Base-by-base conservation (phyloP, 768 basidiomycete species). In the Leccinum aurantiacum region DNA sequence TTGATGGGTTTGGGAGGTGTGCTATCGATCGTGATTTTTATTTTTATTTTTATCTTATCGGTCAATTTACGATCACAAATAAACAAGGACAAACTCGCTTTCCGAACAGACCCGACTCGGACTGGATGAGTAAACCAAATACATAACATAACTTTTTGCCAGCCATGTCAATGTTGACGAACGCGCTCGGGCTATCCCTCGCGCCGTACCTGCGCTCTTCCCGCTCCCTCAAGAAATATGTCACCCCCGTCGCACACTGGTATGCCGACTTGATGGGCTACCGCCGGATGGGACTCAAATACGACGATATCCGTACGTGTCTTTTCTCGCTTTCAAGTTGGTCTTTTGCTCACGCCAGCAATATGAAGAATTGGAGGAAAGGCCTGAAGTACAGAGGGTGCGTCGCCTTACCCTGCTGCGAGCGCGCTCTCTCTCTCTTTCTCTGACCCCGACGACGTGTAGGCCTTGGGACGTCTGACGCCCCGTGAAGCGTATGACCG, bases 291-390 rank as follows among this genome's bases (percentile, higher is more conserved):
- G 96, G 96, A 65, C 84, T 98, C 77, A 86, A 83, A 70, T 95
- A 97, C 74, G 96, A 99, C 74, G 96, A 99, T 82, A 85, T 99
- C 70, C 80, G 92, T 94, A 66, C 75, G 92, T 84, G 63, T 54
- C 3, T 35, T 9, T n/a, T n/a, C 17, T 44, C 66, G 58, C 58
- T 52, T 56, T 58, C 44, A 2, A 33, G 33, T 11, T 56, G 17
- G 56, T 51, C n/a, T 54, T 27, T 31, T 10, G 14, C 13, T 17
- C 31, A 15, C 9, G 4, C 9, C 3, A 11, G 13, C 11, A 29
- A 25, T 27, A 31, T 29, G 58, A 64, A 86, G 89, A 96, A 63
- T 77, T 88, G 56, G 91, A 93, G 73, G 94, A 95, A 75, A 82
- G 84, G 60, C 77, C 79, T 10, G 81, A 86, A 58, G 91, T 95